Base-by-base conservation (phyloP, 2,329 filamentous ascomycete species). In the Pseudocercospora crystallina region DNA sequence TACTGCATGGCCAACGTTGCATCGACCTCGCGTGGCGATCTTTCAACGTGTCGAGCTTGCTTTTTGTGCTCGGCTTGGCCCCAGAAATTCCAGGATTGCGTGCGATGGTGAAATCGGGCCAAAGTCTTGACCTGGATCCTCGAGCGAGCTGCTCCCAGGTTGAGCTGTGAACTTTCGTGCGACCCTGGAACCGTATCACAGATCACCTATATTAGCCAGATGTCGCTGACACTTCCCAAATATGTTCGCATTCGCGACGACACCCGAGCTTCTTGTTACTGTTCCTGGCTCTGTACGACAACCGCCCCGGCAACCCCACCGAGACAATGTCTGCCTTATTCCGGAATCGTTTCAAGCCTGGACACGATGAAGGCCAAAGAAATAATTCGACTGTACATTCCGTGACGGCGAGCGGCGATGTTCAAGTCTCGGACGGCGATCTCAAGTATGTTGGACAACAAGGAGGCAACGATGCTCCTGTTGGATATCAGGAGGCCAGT, bases 401-500 rank as follows among this genome's bases (percentile, higher is more conserved):
- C 9, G 48, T 56, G n/a, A 53, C 47, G 2, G 49, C 51, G 2
- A 49, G 42, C 13, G 54, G 51, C 13, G 47, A 47, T 29, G 37
- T 53, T 5, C 36, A 53, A 43, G 56, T 57, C 31, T 47, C 53
- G 3, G 70, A 73, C 50, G 74, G 75, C 3, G 68, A 69, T 45
- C 65, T 77, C 12, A 68, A 73, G 8, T 78, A 73, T 53, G 69
- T 72, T 9, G 62, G 64, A 53, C 72, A 66, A 55, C 66, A 67
- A 54, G 77, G 73, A 1, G 76, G 73, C 3, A 84, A 84, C 57
- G 74, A 72, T 12, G 70, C 75, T 4, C 66, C 72, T 41, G 67
- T 73, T 2, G 76, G 78, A 0, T 83, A 83, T 57, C 82, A 85
- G 59, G 82, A 85, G 61, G 81, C 80, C 0, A 74, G 74, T 7